Conservation (phyloP, 768 basidiomycete species). For the Fibroporia radiculosa region DNA sequence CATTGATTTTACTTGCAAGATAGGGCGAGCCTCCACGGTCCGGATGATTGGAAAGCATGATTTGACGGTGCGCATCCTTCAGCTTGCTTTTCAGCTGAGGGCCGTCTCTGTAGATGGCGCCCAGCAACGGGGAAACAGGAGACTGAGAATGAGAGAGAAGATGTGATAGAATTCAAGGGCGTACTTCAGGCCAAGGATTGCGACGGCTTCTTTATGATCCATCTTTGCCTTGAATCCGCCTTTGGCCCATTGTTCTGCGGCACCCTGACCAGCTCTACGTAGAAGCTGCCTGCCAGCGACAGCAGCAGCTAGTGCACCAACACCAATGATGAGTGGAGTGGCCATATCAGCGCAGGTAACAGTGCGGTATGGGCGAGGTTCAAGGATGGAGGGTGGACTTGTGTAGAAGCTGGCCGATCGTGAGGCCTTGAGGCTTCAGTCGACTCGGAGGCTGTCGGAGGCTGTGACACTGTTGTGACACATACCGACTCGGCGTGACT, state of each 20-base stretch:
- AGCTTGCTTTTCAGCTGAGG: constrained; percentile 65
- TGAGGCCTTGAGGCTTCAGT: no score
- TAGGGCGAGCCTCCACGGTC: constrained; percentile 99
- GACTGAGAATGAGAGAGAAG: not conserved
- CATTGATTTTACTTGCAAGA: constrained; percentile 97
- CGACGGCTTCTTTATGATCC: constrained; percentile 90
- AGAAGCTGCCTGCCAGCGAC: constrained; percentile 67
- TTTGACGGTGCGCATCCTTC: constrained; percentile 92
- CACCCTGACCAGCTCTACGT: constrained; percentile 53
- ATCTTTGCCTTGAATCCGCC: constrained; percentile 96
- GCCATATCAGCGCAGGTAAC: no score
- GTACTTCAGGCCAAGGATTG: constrained; percentile 88
- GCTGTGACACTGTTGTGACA: no score
- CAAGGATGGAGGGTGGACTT: no score
- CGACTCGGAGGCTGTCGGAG: no score
- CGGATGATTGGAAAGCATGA: constrained; percentile 99
- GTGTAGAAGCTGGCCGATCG: no score
- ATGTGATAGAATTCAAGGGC: constrained; percentile 24
- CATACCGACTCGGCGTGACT: no score
- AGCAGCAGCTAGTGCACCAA: constrained; percentile 71
- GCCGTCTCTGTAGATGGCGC: constrained; percentile 56
- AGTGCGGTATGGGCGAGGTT: no score
- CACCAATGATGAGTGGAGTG: constrained; percentile 68
- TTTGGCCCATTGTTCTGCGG: constrained; percentile 79
- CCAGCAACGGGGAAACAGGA: not conserved